Evolutionary conservation across 1,139 yeast genomes (phyloP), one percentile per base, ranked within the genome.

Genomic region (Geotrichum siamense): DNA sequence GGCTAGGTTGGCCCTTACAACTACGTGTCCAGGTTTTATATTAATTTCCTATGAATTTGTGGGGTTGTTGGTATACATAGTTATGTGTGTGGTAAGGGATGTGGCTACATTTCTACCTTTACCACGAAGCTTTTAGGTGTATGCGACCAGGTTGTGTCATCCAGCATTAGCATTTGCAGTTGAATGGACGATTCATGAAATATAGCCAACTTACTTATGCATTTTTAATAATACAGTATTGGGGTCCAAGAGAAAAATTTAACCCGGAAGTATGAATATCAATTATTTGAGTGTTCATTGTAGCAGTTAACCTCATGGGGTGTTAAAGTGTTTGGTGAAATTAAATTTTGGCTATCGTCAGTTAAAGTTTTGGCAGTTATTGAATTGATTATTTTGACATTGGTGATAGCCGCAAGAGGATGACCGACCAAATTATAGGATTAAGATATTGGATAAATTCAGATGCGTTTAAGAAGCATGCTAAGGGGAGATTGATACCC

Each of bases 101-200:
- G 76, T 82, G 67, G 83, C 86, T n/a, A 71, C 86, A 13, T 79
- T 73, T 55, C 69, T 78, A 45, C 87, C 87, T 16, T 66, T 80
- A 54, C 70, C 76, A 13, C 82, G 79, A 57, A 86, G 86, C 26
- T 80, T 79, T 60, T 76, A 85, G 23, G 80, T 82, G 53, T 81
- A 79, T 58, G 77, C 82, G 47, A 71, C 76, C 43, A 68, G 87
- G 50, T 81, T 78, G 55, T 77, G 75, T 47, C 86, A 80, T 54
- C 81, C 79, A 29, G 75, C 85, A 3, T 68, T 81, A 42, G 89
- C 87, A 1, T 80, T 79, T 61, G 86, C 86, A 2, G 81, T 82
- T 57, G 89, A 87, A 47, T 78, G 78, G 58, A 70, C 72, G 19
- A 81, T 81, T 81, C 58, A 71, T 79, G 48, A 76, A 83, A 5